These are phyloP conservation scores for Coniochaeta sp. DNA, from an alignment of 2,329 filamentous ascomycete species.

Conservation along the genomic window DNA sequence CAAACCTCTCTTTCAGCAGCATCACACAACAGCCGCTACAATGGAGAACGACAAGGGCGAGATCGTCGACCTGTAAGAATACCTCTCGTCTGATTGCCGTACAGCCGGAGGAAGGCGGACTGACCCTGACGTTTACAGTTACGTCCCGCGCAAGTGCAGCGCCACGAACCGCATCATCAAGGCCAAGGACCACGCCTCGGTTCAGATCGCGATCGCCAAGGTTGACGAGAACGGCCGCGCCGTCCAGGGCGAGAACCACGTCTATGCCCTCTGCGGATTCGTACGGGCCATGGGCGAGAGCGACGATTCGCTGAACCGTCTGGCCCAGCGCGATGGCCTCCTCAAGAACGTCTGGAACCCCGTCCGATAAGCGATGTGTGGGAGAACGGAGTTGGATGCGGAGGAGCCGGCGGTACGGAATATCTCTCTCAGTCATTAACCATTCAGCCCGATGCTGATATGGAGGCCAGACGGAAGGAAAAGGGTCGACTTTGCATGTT, in stretches of 20 bases:
- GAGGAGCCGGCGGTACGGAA: not conserved
- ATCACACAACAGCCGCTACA: conserved; percentile 43
- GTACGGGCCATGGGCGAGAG: conserved; percentile 96
- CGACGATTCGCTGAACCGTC: conserved; percentile 92
- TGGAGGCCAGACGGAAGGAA: not conserved
- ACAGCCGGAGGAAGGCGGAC: conserved; percentile 4
- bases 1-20: conserved; percentile 19
- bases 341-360: conserved; percentile 96
- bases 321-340: conserved; percentile 92
- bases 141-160: conserved; percentile 98
- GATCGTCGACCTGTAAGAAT: conserved; percentile 92
- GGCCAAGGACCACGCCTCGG: conserved; percentile 98
- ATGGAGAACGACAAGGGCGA: conserved; percentile 99
- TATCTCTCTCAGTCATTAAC: not conserved
- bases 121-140: conserved; percentile 45
- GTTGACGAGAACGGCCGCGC: conserved; percentile 98
- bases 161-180: conserved; percentile 99
- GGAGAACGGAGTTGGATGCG: not conserved
- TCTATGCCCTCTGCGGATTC: conserved; percentile 96
- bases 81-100: not conserved
- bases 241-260: conserved; percentile 89
- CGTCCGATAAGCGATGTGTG: conserved; percentile 42
- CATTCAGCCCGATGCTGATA: not conserved
- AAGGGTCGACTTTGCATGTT: conserved; percentile 1
- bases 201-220: conserved; percentile 95